phyloP scores from a whole-genome alignment of 2,329 filamentous ascomycete species.

The Septoria petroselini region DNA sequence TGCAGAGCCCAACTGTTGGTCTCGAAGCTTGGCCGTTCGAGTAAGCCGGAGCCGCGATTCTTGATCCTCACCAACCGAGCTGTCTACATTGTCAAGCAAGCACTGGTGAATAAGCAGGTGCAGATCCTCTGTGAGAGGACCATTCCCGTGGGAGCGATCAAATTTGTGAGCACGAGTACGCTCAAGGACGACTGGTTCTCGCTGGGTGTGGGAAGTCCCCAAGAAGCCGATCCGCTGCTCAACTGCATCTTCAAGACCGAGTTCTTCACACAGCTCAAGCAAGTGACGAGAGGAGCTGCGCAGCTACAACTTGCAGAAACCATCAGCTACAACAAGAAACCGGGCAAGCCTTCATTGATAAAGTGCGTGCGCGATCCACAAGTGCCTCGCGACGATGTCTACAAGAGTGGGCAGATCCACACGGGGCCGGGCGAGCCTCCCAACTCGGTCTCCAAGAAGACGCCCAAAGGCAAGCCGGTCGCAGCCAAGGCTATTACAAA shows the following conservation, averaged over 20 bases:
- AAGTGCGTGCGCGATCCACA: conserved; percentile 88
- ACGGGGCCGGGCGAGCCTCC: conserved; percentile 80
- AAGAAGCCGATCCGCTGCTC: conserved; percentile 89
- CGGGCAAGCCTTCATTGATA: conserved; percentile 81
- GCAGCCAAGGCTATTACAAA: conserved; percentile 86
- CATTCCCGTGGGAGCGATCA: conserved; percentile 81
- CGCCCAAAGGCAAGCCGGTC: conserved; percentile 81
- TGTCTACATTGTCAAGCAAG: conserved; percentile 85
- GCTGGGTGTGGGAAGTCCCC: conserved; percentile 79
- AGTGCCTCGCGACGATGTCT: conserved; percentile 69
- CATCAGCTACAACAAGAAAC: conserved; percentile 97
- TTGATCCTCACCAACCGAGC: conserved; percentile 76
- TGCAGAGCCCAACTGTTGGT: conserved; percentile 87
- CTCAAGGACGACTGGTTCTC: conserved; percentile 96
- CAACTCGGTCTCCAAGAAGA: conserved; percentile 76
- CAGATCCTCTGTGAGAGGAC: conserved; percentile 78
- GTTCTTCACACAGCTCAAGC: conserved; percentile 87
- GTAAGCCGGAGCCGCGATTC: conserved; percentile 83
- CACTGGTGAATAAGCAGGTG: conserved; percentile 74
- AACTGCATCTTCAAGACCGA: conserved; percentile 96
- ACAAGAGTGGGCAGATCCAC: conserved; percentile 91
- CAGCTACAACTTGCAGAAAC: conserved; percentile 77
- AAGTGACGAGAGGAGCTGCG: conserved; percentile 73
- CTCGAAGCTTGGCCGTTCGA: conserved; percentile 93
- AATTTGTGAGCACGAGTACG: conserved; percentile 76